phyloP scores from a whole-genome alignment of 1,139 yeast species.

The Wickerhamomyces sp. region DNA sequence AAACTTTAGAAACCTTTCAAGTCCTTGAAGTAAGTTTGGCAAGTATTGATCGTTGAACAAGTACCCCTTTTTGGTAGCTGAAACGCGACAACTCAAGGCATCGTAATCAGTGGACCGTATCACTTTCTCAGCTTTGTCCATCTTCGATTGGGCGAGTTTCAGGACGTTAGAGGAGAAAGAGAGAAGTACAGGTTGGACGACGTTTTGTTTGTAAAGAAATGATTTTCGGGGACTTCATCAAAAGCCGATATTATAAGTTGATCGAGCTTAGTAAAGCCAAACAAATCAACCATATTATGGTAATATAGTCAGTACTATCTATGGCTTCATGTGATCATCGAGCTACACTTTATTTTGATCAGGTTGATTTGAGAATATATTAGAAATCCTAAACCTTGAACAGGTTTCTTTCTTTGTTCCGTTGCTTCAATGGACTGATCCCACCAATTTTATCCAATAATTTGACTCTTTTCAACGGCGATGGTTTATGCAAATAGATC shows the following conservation, averaged over 20 bases:
- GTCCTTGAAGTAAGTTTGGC: constrained; percentile 32
- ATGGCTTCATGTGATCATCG: no score
- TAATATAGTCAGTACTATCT: no score
- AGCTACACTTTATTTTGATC: not conserved
- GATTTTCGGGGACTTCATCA: no score
- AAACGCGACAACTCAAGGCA: constrained; percentile 70
- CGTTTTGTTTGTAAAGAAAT: no score
- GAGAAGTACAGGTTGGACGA: no score
- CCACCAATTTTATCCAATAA: constrained; percentile 21
- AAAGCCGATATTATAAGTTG: no score
- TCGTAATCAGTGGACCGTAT: constrained; percentile 78
- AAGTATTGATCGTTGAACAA: constrained; percentile 47
- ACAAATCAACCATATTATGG: no score
- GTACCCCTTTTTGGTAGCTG: constrained; percentile 53
- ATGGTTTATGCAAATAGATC: constrained; percentile 4
- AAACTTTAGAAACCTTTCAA: constrained; percentile 21
- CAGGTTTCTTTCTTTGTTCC: constrained; percentile 22
- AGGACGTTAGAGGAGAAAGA: no score
- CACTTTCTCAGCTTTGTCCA: constrained; percentile 8
- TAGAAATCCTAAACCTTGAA: constrained; percentile 15
- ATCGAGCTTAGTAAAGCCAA: no score
- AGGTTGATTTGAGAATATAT: not conserved
- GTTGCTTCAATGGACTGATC: constrained; percentile 22
- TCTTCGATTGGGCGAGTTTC: not conserved
- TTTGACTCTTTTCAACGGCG: constrained; percentile 21